Evolutionary conservation across 371 early-diverging fungal species (phyloP).

Genomic region (Phascolomyces articulosus): DNA sequence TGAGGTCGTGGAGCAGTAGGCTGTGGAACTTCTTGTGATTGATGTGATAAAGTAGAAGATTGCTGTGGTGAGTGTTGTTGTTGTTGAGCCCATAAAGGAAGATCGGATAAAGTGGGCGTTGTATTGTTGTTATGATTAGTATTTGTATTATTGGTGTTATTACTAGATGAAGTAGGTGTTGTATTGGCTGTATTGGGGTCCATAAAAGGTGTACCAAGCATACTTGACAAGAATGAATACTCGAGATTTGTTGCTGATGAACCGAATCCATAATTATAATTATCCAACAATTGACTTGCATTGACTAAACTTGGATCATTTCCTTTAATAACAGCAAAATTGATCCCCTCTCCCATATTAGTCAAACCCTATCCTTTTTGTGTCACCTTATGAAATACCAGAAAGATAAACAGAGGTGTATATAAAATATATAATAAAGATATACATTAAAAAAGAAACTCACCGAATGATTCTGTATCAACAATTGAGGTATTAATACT

Average conservation of each 20-base stretch:
- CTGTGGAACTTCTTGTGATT: not conserved
- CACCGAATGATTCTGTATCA: slow-evolving; percentile 10
- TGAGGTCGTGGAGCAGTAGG: not conserved
- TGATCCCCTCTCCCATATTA: not conserved
- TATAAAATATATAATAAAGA: no score
- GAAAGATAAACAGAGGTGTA: no score
- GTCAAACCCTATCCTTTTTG: slow-evolving; percentile 2
- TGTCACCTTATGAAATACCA: not conserved
- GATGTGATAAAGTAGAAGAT: not conserved
- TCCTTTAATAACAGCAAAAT: not conserved
- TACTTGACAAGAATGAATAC: slow-evolving; percentile 82
- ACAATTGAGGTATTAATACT: slow-evolving; percentile 4
- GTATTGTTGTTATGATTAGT: no score
- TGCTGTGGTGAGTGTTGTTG: not conserved
- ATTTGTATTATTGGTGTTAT: no score
- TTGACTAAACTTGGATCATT: slow-evolving; percentile 5
- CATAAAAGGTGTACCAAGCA: slow-evolving; percentile 59
- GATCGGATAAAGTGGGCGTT: not conserved
- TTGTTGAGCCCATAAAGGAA: not conserved
- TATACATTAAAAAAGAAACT: not conserved
- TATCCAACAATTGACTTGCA: not conserved
- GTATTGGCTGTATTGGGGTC: slow-evolving; percentile 4
- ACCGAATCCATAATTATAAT: slow-evolving; percentile 68
- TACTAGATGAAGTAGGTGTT: not conserved
- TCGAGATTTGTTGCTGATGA: slow-evolving; percentile 88